Evolutionary conservation across 257 asterid species (phyloP).

Genomic region (Solanum gracilifrons): DNA sequence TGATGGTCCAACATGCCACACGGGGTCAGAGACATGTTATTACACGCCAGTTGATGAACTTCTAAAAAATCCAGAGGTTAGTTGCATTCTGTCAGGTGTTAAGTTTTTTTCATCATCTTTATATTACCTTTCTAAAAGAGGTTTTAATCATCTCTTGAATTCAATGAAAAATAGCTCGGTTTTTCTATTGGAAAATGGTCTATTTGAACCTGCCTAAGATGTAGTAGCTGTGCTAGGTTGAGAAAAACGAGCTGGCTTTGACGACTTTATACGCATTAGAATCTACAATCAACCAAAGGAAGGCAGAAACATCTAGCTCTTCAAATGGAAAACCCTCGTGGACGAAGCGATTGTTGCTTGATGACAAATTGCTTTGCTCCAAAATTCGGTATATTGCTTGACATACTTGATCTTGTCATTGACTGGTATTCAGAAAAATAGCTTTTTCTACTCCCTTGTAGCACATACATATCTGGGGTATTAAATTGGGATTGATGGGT

Average conservation of each 20-base stretch:
- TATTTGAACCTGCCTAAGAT: neutral
- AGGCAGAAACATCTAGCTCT: slow-evolving; percentile 28
- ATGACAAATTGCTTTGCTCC: slow-evolving; percentile 51
- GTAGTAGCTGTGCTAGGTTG: slow-evolving; percentile 24
- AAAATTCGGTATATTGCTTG: slow-evolving; percentile 49
- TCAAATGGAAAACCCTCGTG: slow-evolving; percentile 57
- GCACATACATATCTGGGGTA: neutral
- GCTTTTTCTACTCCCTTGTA: neutral
- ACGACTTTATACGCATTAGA: slow-evolving; percentile 61
- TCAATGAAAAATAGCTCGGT: neutral
- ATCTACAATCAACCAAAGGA: slow-evolving; percentile 55
- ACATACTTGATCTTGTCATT: neutral
- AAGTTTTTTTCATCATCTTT: neutral
- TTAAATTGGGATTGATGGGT: neutral
- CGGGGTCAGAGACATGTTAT: slow-evolving; percentile 85
- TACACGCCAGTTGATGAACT: slow-evolving; percentile 42
- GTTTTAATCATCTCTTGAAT: neutral
- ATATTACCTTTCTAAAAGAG: neutral
- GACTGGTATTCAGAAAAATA: neutral
- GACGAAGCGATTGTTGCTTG: slow-evolving; percentile 67
- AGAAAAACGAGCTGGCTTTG: slow-evolving; percentile 38
- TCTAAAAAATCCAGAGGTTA: slow-evolving; percentile 33
- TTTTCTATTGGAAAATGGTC: neutral
- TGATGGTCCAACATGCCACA: slow-evolving; percentile 92
- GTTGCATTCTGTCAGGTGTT: neutral